Conservation (phyloP, 495 filamentous ascomycete genomes). For the Astrothelium subdiscretum region DNA sequence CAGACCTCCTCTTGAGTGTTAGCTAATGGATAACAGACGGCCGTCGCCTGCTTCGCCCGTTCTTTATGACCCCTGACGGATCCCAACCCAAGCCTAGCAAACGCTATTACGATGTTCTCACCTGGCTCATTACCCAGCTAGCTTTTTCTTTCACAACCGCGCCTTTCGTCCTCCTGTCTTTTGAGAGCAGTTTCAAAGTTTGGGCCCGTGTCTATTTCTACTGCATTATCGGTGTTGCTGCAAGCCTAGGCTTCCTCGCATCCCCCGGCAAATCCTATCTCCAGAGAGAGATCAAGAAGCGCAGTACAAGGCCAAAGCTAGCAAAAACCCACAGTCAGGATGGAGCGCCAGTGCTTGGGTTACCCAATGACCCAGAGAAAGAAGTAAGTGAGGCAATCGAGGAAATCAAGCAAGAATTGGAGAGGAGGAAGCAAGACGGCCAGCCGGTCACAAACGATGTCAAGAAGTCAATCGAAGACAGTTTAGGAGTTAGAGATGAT, state of each 20-base stretch:
- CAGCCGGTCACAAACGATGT: conserved; percentile 15
- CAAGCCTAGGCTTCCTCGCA: conserved; percentile 61
- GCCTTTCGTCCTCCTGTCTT: conserved; percentile 72
- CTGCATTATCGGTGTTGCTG: conserved; percentile 52
- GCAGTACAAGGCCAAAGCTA: conserved; percentile 27
- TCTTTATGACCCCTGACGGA: conserved; percentile 74
- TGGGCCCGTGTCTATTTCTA: conserved; percentile 92
- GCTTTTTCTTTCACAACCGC: conserved; percentile 69
- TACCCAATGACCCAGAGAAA: conserved; percentile 61
- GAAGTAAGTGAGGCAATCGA: conserved; percentile 71
- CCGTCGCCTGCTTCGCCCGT: conserved; percentile 81
- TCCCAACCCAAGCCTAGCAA: conserved; percentile 56
- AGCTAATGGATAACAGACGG: conserved; percentile 45
- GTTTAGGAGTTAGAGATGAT: conserved; percentile 9
- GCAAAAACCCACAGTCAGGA: conserved; percentile 23
- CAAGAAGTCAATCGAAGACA: conserved; percentile 8
- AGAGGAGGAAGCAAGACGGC: conserved; percentile 44
- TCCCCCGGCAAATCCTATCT: conserved; percentile 62
- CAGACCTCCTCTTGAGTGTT: conserved; percentile 1
- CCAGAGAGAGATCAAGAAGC: conserved; percentile 44
- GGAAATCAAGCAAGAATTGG: conserved; percentile 62
- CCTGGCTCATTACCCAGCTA: conserved; percentile 68
- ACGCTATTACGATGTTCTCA: conserved; percentile 74
- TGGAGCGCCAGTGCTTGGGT: conserved; percentile 43
- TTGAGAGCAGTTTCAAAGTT: conserved; percentile 52